Base-by-base conservation (phyloP, 306 rosid species). In the Ormosia semicastrata region DNA sequence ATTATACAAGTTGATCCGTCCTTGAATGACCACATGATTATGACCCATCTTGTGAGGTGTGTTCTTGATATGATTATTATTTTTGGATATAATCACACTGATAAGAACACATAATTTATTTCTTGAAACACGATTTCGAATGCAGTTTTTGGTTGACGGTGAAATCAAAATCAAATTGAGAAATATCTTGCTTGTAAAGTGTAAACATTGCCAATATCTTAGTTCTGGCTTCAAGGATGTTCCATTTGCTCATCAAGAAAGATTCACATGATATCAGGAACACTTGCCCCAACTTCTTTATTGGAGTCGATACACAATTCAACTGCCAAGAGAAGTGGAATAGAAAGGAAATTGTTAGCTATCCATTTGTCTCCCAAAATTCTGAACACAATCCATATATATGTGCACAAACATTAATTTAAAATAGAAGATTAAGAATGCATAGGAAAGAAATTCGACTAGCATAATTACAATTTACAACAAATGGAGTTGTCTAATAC, bases 391-490 rank as follows among this genome's bases (percentile, higher is more conserved):
- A 69, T 53, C 18, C 4, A 15, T 12, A 46, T 32, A 50, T 34
- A 43, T 14, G 4, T 0, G n/a, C 14, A 17, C 14, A 66, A 15
- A 56, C 10, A 24, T 24, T 24, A 24, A 70, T 81, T 3, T 36
- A 33, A 43, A 5, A 8, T 4, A 44, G 54, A 58, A 10, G 54
- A 59, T 60, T 7, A 32, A 54, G 32, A 53, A 14, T 13, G 46
- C 33, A 83, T 6, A 58, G 34, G n/a, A 69, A 52, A 62, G 59
- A 54, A 76, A 62, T 69, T 81, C 5, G 12, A 76, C 53, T 33
- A 85, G 54, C 60, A 41, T 73, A 70, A 17, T 68, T 58, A 80
- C 75, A 74, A 18, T 50, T 62, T 69, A 60, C 54, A 52, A 75
- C 7, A 66, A 73, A 58, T 66, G 18, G 73, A 57, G 5, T 46